Base-by-base conservation (phyloP, 345 rosid species). In the Brassica cretica region DNA sequence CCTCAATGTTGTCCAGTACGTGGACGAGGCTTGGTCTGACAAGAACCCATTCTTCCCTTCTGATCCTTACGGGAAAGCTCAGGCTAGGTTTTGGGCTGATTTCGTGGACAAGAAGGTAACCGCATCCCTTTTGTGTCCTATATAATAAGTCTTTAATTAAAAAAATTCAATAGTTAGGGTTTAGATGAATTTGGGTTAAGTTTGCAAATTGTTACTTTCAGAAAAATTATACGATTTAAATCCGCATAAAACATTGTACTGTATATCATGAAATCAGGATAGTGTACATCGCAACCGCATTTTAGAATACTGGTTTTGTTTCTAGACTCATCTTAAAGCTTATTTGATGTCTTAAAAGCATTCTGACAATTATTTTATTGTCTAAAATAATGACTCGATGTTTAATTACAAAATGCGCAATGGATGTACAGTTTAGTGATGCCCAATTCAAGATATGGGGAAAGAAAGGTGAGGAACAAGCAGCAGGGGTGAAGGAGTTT, bases 41-140 rank as follows among this genome's bases (percentile, higher is more conserved):
- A 77, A 71, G 49, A 77, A 39, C 71, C 81, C 76, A 41, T n/a
- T 78, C 66, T 70, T 78, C 2, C 81, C 81, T 71, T 72, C 81
- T 5, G 76, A 78, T 78, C 81, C 81, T 39, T 78, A 78, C 35
- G 72, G 8, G 61, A 65, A 65, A 72, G 67, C 76, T 65, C 81
- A 78, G 0, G 81, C 81, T 71, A 29, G 72, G 4, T 78, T 78
- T 35, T 78, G 76, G 81, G 76, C 62, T 59, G 81, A 78, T 71
- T 78, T 53, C 16, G 62, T 78, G 8, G 81, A 78, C 67, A 71
- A 78, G 51, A 78, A 78, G 76, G 81, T 78, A 59, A 16, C 1
- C 15, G 0, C 0, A 0, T 29, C n/a, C 11, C 2, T 59, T 29
- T 61, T 32, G 39, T 60, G 25, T n/a, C 33, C 49, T 67, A 63